Evolutionary conservation across 108 stramenopile genomes (phyloP), one percentile per base, ranked within the genome.

Genomic region (Nitzschia sp.): DNA sequence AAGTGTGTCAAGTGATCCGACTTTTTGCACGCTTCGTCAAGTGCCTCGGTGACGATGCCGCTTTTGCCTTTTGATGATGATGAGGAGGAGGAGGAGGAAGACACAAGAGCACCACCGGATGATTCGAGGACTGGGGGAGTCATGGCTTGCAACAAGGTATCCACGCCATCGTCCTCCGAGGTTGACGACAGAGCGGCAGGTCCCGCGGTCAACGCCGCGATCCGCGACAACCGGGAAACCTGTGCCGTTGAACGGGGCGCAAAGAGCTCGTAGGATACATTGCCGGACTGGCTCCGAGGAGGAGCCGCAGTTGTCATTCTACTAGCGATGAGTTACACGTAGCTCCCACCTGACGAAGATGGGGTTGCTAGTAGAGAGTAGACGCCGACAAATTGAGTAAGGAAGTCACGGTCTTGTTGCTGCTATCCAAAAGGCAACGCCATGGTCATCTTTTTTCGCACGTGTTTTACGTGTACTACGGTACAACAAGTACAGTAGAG

Each of bases 251-350:
- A 63, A 33, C 93, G 80, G 0, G 93, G 93, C 0, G 93, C 93
- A 76, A 76, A 94, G 17, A 75, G 71, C 57, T 94, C 93, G 63
- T 94, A 94, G 17, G 93, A 93, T 27, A 85, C 74, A 62, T 76
- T 69, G 60, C 60, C 26, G 2, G 60, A 61, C 9, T 31, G 25
- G 32, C 41, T 61, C 13, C 60, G 60, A 22, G 60, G 17, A n/a
- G n/a, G 33, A 50, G 48, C 48, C 48, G 21, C 19, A 8, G 48
- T 50, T 50, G 48, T 21, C 48, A 50, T 50, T 4, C 16, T 50
- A n/a, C 16, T 50, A 41, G 13, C 38, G 38, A n/a, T n/a, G n/a
- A n/a, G n/a, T n/a, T n/a, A n/a, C n/a, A n/a, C n/a, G n/a, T n/a
- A n/a, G n/a, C n/a, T n/a, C n/a, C n/a, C n/a, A n/a, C n/a, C n/a